Percentiles rank a stretch among this genome's conserved stretches.
These are phyloP conservation scores for Chalciporus sphaerocephalus DNA, from an alignment of 768 basidiomycete species.

Conservation along the genomic window DNA sequence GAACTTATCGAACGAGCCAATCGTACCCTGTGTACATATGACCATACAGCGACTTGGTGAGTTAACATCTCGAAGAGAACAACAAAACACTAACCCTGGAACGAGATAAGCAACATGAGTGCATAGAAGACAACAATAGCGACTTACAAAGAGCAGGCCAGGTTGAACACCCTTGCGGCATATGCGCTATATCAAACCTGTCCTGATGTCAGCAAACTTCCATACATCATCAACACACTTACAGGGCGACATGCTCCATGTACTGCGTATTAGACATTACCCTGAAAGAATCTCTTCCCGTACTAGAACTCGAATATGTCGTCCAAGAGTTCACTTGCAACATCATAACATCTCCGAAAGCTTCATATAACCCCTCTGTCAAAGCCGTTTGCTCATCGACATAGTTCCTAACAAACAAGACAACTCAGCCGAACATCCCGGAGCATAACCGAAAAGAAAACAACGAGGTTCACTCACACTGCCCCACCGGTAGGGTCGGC, in stretches of 20 bases:
- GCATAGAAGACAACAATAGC: background rate
- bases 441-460: background rate
- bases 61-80: background rate
- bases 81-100: slow-evolving; percentile 6
- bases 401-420: slow-evolving; percentile 33
- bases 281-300: slow-evolving; percentile 33
- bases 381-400: slow-evolving; percentile 46
- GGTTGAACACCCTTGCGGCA: slow-evolving; percentile 35
- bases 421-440: background rate
- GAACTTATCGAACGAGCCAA: background rate
- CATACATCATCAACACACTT: background rate
- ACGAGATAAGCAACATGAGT: background rate
- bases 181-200: slow-evolving; percentile 32
- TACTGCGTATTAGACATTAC: slow-evolving; percentile 27
- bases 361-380: slow-evolving; percentile 51
- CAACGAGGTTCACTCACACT: slow-evolving; percentile 11
- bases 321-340: slow-evolving; percentile 32
- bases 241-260: slow-evolving; percentile 31
- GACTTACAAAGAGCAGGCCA: slow-evolving; percentile 33
- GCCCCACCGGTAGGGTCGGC: slow-evolving; percentile 30
- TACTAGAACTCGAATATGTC: slow-evolving; percentile 14
- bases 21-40: background rate
- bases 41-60: background rate
- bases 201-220: background rate
- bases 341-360: slow-evolving; percentile 36